Evolutionary conservation across 2,329 filamentous ascomycete genomes (phyloP), one percentile per base, ranked within the genome.

Genomic region (Thelonectria discophora): DNA sequence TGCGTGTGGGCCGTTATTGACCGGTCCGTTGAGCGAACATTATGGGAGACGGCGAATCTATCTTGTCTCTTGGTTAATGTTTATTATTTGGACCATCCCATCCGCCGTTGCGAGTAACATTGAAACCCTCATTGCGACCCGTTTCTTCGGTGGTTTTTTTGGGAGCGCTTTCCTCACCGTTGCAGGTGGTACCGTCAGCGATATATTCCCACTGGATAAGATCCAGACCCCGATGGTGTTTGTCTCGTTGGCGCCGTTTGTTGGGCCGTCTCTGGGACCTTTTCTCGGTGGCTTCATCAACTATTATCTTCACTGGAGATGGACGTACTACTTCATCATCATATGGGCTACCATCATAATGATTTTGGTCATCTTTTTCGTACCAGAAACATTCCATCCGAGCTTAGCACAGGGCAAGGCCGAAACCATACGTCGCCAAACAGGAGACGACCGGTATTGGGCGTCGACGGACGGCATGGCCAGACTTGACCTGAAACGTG

Each of bases 21-120:
- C 86, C 61, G 84, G 83, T 17, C 87, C 87, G 0, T 71, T 90
- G 47, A 88, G 85, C 58, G 87, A 90, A 32, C 30, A 94, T 73
- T 94, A 91, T 73, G 92, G 92, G 17, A 85, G 92, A 12, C 80
- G 91, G 48, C 89, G 88, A 6, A 90, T 95, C 62, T 95, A 94
- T 72, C 81, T 95, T 20, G 76, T 80, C 11, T 90, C 90, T 0
- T 93, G 92, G 73, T 72, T 81, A 0, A 83, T 90, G 66, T 95
- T 93, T 73, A 69, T 92, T 21, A 85, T 94, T 55, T 94, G 90
- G 87, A 77, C 93, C 24, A 87, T 95, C 42, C 92, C 92, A 0
- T 91, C 88, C 56, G 92, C 92, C 0, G 86, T 93, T 18, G 90
- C 91, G 4, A 79, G 81, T 48, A 94, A 94, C 67, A 90, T 92